A percentile compares a stretch with the other conserved stretches of the same genome.
Conservation (phyloP, 2,329 filamentous ascomycete species). For the Microdochium nivale region DNA sequence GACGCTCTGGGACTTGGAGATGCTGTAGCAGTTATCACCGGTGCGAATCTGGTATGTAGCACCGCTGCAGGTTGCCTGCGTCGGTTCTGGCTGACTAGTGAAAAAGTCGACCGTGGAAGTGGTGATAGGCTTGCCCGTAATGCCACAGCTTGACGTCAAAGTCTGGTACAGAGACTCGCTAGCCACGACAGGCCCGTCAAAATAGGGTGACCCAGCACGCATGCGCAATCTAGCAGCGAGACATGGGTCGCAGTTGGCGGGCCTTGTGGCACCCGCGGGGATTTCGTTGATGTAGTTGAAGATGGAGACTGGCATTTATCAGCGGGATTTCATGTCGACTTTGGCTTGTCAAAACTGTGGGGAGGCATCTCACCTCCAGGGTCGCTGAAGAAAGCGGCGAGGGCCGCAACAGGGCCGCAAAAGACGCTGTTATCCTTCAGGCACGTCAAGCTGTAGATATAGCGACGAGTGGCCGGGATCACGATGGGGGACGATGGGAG, state of each 20-base stretch:
- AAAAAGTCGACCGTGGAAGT: constrained; percentile 8
- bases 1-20: constrained; percentile 9
- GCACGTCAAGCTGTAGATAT: constrained; percentile 6
- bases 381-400: constrained; percentile 5
- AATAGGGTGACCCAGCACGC: constrained; percentile 12
- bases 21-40: constrained; percentile 10
- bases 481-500: constrained; percentile 5
- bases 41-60: constrained; percentile 8
- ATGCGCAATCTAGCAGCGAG: constrained; percentile 9
- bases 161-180: constrained; percentile 10
- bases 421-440: constrained; percentile 7
- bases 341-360: no score
- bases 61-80: constrained; percentile 5
- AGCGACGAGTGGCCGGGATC: constrained; percentile 6
- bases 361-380: no score
- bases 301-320: no score
- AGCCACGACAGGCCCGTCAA: constrained; percentile 11
- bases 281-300: constrained; percentile 9
- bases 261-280: constrained; percentile 2
- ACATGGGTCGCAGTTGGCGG: constrained; percentile 8
- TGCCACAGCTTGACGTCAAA: constrained; percentile 13
- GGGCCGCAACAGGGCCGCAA: constrained; percentile 8
- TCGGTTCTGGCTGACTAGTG: constrained; percentile 5
- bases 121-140: constrained; percentile 7
- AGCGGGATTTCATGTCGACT: no score